These are phyloP conservation scores for Aquilaria yunnanensis DNA, from an alignment of 345 rosid species.

Conservation along the genomic window DNA sequence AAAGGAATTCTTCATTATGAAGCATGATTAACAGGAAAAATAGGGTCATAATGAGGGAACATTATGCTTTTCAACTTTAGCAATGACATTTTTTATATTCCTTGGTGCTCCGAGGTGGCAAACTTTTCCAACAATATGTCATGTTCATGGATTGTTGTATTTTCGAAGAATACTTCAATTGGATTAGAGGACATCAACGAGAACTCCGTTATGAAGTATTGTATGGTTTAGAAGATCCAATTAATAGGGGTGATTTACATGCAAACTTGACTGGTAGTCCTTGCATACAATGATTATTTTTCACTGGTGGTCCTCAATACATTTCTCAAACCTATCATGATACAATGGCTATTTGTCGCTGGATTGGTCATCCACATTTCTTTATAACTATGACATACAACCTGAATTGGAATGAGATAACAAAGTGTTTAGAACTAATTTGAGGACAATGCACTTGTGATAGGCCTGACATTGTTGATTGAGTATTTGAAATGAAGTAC, in stretches of 20 bases:
- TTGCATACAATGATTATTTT: background rate
- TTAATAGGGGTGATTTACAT: background rate
- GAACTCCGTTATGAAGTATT: too few species aligned
- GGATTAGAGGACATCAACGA: too few species aligned
- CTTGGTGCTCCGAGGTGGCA: too few species aligned
- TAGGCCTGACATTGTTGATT: conserved; percentile 6
- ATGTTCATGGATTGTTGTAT: too few species aligned
- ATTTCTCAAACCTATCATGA: conserved; percentile 5
- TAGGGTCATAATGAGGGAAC: too few species aligned
- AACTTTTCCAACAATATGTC: too few species aligned
- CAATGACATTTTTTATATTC: too few species aligned
- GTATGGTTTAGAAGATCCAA: background rate
- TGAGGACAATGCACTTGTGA: background rate
- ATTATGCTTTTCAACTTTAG: too few species aligned
- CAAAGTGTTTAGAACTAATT: background rate
- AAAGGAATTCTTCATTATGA: too few species aligned
- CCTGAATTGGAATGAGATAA: conserved; percentile 3
- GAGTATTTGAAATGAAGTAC: conserved; percentile 4
- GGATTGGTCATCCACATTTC: background rate
- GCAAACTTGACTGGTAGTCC: background rate
- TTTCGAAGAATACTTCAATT: too few species aligned
- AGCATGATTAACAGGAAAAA: too few species aligned
- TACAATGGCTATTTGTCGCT: conserved; percentile 5
- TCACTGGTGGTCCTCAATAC: conserved; percentile 11
- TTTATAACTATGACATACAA: conserved; percentile 2